Percentiles rank a stretch among this genome's conserved stretches.
Conservation (phyloP, 805 yeast species). For the Candida fluviatilis region DNA sequence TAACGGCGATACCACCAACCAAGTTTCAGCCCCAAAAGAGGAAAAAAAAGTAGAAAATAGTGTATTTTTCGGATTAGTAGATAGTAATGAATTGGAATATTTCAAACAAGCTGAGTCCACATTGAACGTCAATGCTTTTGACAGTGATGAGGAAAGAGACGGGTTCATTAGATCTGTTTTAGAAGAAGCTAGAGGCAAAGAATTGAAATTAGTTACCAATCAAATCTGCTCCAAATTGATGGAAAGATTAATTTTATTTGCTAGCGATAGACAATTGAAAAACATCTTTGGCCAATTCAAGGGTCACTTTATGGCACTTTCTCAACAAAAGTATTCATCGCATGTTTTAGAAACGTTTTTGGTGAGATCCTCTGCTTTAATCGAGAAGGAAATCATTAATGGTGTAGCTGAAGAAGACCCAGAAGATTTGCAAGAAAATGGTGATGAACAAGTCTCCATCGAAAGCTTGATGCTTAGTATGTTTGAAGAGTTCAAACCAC, state of each 20-base stretch:
- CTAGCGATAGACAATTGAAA: conserved; percentile 62
- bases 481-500: conserved; percentile 63
- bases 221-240: conserved; percentile 91
- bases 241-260: conserved; percentile 75
- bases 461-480: conserved; percentile 63
- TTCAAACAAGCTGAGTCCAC: conserved; percentile 91
- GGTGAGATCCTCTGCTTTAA: conserved; percentile 66
- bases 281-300: conserved; percentile 60
- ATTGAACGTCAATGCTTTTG: conserved; percentile 75
- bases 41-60: conserved; percentile 16
- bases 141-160: conserved; percentile 61
- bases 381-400: conserved; percentile 67
- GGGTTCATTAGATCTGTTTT: conserved; percentile 75
- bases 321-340: conserved; percentile 87
- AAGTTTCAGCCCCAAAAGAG: conserved; percentile 4
- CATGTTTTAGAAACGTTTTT: conserved; percentile 88
- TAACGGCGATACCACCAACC: conserved; percentile 4
- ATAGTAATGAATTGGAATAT: conserved; percentile 79
- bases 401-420: conserved; percentile 34
- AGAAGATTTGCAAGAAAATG: conserved; percentile 28
- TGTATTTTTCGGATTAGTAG: conserved; percentile 82
- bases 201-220: conserved; percentile 85
- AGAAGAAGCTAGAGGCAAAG: conserved; percentile 85
- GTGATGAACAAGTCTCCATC: conserved; percentile 45
- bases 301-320: conserved; percentile 71